A percentile compares a stretch with the other conserved stretches of the same genome.
Conservation (phyloP, 2,329 filamentous ascomycete species). For the Ambrosiella beaveri region DNA sequence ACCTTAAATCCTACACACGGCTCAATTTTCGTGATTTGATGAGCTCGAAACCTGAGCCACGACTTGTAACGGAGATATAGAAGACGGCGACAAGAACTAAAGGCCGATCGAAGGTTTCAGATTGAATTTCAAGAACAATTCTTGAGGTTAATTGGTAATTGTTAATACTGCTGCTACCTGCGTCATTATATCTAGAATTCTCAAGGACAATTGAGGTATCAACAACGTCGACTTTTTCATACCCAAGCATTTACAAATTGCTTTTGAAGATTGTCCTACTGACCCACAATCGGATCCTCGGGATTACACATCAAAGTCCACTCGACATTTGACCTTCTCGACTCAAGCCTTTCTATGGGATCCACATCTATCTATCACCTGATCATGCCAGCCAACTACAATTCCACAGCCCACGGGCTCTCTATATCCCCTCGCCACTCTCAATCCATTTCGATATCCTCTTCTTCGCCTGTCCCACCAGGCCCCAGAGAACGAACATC, state of each 20-base stretch:
- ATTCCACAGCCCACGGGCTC: slow-evolving; percentile 31
- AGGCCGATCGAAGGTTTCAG: neutral
- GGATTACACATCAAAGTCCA: too few species aligned
- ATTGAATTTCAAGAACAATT: neutral
- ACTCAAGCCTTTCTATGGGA: neutral
- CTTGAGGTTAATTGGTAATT: neutral
- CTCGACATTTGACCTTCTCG: too few species aligned
- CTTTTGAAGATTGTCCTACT: too few species aligned
- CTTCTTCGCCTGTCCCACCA: slow-evolving; percentile 19
- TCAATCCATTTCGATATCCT: slow-evolving; percentile 17
- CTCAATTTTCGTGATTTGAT: neutral
- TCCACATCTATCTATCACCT: neutral
- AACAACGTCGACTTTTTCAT: too few species aligned
- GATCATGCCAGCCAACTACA: slow-evolving; percentile 35
- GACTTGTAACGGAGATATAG: neutral
- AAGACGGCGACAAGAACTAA: neutral
- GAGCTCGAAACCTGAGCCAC: neutral
- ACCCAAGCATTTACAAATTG: too few species aligned
- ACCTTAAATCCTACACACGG: neutral
- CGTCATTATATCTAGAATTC: too few species aligned
- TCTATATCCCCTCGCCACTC: slow-evolving; percentile 24
- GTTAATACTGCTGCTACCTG: too few species aligned
- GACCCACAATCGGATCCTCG: too few species aligned
- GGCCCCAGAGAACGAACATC: slow-evolving; percentile 21
- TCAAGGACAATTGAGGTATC: too few species aligned